Conservation (phyloP, 306 rosid species). For the Acmispon strigosus region DNA sequence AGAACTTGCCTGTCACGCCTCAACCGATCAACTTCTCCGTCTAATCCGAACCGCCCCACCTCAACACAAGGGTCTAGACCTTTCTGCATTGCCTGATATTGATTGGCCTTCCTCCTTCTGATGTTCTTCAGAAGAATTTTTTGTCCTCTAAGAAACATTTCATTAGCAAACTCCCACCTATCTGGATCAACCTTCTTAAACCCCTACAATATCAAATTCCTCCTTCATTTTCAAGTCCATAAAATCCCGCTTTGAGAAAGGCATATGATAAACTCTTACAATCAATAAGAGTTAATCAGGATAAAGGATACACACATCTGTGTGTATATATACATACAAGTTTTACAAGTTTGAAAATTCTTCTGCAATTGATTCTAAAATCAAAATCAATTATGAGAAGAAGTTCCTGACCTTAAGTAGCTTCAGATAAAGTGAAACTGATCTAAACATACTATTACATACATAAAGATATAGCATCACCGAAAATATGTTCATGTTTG, state of each 20-base stretch:
- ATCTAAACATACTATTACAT: too few relatives aligned
- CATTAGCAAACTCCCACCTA: constrained; percentile 85
- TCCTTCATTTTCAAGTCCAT: constrained; percentile 18
- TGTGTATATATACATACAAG: neutral
- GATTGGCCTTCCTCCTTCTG: constrained; percentile 56
- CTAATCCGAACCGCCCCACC: constrained; percentile 65
- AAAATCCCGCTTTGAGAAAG: neutral
- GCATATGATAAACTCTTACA: neutral
- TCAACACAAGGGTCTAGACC: constrained; percentile 55
- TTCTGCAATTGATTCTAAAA: too few relatives aligned
- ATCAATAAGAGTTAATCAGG: neutral
- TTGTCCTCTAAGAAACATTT: constrained; percentile 76
- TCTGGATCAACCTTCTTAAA: constrained; percentile 84
- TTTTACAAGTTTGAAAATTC: too few relatives aligned
- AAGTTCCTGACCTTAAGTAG: too few relatives aligned
- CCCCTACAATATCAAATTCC: constrained; percentile 49
- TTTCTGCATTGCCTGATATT: constrained; percentile 33
- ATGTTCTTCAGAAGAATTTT: constrained; percentile 62
- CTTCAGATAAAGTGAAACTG: too few relatives aligned
- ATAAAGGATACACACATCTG: neutral
- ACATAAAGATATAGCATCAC: too few relatives aligned
- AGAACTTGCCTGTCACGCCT: constrained; percentile 61
- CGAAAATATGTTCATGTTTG: too few relatives aligned
- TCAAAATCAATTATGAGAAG: too few relatives aligned
- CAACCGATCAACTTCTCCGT: constrained; percentile 49